Evolutionary conservation across 2,329 filamentous ascomycete genomes (phyloP).

Genomic region (Biscogniauxia marginata): DNA sequence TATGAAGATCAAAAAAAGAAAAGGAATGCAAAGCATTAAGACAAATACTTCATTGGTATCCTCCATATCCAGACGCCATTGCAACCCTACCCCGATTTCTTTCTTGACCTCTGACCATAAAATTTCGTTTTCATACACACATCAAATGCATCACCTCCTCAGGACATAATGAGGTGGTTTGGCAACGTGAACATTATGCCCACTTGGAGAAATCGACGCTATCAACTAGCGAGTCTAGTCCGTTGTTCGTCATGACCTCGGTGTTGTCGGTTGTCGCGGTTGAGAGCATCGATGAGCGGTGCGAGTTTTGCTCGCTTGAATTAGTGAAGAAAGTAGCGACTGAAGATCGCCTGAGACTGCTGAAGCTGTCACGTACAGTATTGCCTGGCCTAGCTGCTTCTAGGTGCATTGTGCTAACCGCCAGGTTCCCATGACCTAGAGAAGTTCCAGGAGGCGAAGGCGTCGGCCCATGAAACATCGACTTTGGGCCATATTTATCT

Average conservation of each 20-base stretch:
- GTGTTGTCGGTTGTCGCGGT: slow-evolving; percentile 54
- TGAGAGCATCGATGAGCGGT: slow-evolving; percentile 58
- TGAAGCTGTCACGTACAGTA: slow-evolving; percentile 60
- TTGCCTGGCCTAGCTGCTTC: slow-evolving; percentile 42
- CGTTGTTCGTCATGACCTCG: slow-evolving; percentile 41
- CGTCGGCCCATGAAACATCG: slow-evolving; percentile 21
- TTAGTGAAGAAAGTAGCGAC: slow-evolving; percentile 64
- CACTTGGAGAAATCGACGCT: slow-evolving; percentile 52
- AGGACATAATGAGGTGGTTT: neutral
- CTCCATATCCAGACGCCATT: slow-evolving; percentile 35
- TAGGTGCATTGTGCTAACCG: slow-evolving; percentile 29
- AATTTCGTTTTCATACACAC: slow-evolving; percentile 19
- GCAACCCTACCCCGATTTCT: slow-evolving; percentile 13
- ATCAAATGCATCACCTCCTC: slow-evolving; percentile 16
- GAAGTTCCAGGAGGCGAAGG: slow-evolving; percentile 33
- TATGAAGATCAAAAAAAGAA: slow-evolving; percentile 2
- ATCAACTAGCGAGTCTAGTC: slow-evolving; percentile 42
- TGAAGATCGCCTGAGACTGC: slow-evolving; percentile 59
- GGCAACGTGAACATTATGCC: slow-evolving; percentile 32
- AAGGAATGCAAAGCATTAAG: slow-evolving; percentile 9
- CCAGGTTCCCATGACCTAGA: slow-evolving; percentile 33
- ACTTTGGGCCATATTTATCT: slow-evolving; percentile 59
- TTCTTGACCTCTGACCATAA: slow-evolving; percentile 16
- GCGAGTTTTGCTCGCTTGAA: slow-evolving; percentile 55
- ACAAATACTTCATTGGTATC: slow-evolving; percentile 41